phyloP scores from a whole-genome alignment of 2,329 filamentous ascomycete genomes.

The Penicillium psychrosexuale region DNA sequence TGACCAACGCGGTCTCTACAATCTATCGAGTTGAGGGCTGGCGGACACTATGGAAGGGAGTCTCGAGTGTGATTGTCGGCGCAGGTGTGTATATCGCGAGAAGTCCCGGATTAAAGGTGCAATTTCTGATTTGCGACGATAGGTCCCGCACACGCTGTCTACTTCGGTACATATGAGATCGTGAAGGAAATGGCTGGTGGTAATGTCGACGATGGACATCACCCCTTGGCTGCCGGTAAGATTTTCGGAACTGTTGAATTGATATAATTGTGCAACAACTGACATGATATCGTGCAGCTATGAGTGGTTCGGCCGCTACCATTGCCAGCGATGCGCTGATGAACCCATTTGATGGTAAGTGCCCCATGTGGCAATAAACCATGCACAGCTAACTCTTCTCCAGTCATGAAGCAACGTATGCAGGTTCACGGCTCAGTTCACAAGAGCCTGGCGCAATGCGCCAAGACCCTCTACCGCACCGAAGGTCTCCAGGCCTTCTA shows the following conservation, averaged over 20 bases:
- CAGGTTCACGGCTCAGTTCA: conserved; percentile 96
- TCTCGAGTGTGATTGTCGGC: conserved; percentile 93
- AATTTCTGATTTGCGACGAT: conserved; percentile 23
- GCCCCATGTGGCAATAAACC: neutral
- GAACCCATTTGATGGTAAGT: conserved; percentile 96
- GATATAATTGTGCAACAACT: conserved; percentile 2
- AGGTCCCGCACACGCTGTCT: conserved; percentile 96
- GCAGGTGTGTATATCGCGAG: conserved; percentile 62
- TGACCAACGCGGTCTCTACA: conserved; percentile 87
- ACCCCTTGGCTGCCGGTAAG: conserved; percentile 87
- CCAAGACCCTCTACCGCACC: conserved; percentile 76
- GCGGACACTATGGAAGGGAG: conserved; percentile 88
- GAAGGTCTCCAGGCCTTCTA: conserved; percentile 94
- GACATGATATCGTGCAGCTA: conserved; percentile 54
- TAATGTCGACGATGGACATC: conserved; percentile 78
- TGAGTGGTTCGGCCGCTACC: conserved; percentile 89
- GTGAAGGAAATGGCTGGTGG: conserved; percentile 96
- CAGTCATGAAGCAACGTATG: conserved; percentile 99
- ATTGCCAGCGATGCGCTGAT: conserved; percentile 97
- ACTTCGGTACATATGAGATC: conserved; percentile 96
- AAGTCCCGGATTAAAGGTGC: neutral
- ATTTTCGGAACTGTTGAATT: conserved; percentile 1
- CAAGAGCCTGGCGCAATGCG: conserved; percentile 81
- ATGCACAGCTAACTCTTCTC: conserved; percentile 7
- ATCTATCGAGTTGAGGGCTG: conserved; percentile 89